Percentiles rank a stretch among this genome's conserved stretches.
These are phyloP conservation scores for Trichothecium sympodiale DNA, from an alignment of 2,329 filamentous ascomycete species.

Conservation along the genomic window DNA sequence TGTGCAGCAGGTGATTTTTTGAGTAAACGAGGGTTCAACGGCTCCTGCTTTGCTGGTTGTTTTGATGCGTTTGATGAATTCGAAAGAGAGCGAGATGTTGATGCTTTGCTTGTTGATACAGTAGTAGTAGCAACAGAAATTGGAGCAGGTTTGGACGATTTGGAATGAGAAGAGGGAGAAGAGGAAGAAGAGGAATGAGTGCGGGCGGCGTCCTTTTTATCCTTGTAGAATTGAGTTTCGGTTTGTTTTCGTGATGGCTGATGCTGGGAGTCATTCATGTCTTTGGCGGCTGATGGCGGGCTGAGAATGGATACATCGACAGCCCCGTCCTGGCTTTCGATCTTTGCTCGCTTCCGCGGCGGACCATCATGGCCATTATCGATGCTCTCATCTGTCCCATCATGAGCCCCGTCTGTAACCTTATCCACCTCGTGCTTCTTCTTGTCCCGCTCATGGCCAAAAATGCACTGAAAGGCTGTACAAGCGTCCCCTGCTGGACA, in stretches of 20 bases:
- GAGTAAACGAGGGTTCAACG: slow-evolving; percentile 57
- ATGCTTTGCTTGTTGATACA: background rate
- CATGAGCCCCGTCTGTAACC: background rate
- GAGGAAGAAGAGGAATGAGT: too few relatives aligned
- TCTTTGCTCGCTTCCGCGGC: slow-evolving; percentile 2
- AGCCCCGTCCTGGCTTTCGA: background rate
- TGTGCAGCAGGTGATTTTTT: slow-evolving; percentile 45
- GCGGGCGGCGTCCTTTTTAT: background rate
- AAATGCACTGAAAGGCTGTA: slow-evolving; percentile 38
- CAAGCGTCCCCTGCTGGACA: slow-evolving; percentile 37
- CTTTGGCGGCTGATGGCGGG: too few relatives aligned
- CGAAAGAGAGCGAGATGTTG: background rate
- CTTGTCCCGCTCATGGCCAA: slow-evolving; percentile 29
- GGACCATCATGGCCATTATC: background rate
- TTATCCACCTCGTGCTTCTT: background rate
- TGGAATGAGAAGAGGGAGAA: slow-evolving; percentile 2
- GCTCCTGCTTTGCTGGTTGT: slow-evolving; percentile 24
- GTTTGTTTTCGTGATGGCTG: background rate
- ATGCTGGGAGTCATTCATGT: too few relatives aligned
- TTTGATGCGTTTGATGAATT: background rate
- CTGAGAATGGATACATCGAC: too few relatives aligned
- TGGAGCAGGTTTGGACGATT: background rate
- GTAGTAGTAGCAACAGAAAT: background rate
- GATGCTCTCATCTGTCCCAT: background rate
- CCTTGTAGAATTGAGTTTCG: too few relatives aligned